A percentile compares a stretch with the other conserved stretches of the same genome.
phyloP scores from a whole-genome alignment of 306 rosid genomes.

The Alnus rubra region DNA sequence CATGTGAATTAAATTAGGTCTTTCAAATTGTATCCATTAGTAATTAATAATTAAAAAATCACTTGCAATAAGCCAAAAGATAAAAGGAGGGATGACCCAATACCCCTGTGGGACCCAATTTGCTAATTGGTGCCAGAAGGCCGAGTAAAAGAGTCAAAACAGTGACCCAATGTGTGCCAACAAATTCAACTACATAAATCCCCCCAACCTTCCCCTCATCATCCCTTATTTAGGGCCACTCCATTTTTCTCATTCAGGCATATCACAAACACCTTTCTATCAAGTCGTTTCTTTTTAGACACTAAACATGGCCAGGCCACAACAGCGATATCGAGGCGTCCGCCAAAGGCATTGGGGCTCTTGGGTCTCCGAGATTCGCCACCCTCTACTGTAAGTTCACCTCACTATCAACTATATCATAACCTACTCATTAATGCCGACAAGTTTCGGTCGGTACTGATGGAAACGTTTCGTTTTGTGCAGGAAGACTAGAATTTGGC shows the following conservation, averaged over 20 bases:
- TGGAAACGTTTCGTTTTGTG: slow-evolving; percentile 17
- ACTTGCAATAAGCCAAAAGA: slow-evolving; percentile 37
- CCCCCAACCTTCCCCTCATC: slow-evolving; percentile 26
- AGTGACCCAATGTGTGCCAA: slow-evolving; percentile 12
- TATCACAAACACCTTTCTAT: slow-evolving; percentile 42
- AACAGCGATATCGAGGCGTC: slow-evolving; percentile 93
- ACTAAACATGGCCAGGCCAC: slow-evolving; percentile 84
- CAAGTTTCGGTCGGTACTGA: slow-evolving; percentile 12
- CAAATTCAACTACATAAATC: slow-evolving; percentile 61
- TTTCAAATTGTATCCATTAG: slow-evolving; percentile 26
- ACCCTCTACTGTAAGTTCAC: slow-evolving; percentile 79
- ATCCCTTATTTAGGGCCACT: background rate
- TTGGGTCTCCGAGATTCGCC: slow-evolving; percentile 99
- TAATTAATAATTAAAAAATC: slow-evolving; percentile 23
- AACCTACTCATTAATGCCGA: background rate
- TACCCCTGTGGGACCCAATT: slow-evolving; percentile 50
- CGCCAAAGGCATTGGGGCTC: slow-evolving; percentile 99
- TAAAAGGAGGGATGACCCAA: slow-evolving; percentile 27
- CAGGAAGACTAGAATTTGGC: slow-evolving; percentile 97
- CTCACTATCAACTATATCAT: background rate
- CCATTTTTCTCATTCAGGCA: slow-evolving; percentile 21
- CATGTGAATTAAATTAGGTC: slow-evolving; percentile 60
- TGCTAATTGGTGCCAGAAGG: slow-evolving; percentile 47
- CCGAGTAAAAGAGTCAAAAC: slow-evolving; percentile 24
- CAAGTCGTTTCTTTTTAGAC: slow-evolving; percentile 29